Conservation (phyloP, 2,329 filamentous ascomycete species). For the Hymenoscyphus fructigenus region DNA sequence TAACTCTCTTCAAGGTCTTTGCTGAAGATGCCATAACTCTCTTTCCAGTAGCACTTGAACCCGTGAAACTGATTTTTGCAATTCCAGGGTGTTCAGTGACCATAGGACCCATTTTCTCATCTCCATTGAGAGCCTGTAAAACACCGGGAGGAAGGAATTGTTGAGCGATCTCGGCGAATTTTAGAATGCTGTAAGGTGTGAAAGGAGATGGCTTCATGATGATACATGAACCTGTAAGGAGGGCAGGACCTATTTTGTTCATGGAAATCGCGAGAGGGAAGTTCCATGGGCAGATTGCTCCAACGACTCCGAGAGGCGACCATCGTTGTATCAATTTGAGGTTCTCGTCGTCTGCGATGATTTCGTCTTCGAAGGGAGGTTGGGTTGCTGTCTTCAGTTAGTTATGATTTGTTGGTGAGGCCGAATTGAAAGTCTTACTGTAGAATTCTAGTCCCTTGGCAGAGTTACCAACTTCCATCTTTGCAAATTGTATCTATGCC, state of each 20-base stretch:
- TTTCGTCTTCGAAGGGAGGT: conserved; percentile 15
- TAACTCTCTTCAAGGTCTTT: conserved; percentile 47
- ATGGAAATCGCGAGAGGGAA: conserved; percentile 49
- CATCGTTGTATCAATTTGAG: conserved; percentile 44
- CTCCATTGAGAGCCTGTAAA: conserved; percentile 54
- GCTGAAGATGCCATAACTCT: conserved; percentile 50
- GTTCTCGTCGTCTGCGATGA: conserved; percentile 21
- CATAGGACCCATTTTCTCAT: conserved; percentile 52
- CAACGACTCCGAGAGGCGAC: conserved; percentile 49
- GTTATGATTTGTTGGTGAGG: neutral
- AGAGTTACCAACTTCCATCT: conserved; percentile 13
- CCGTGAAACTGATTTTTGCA: conserved; percentile 59
- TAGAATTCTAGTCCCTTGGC: conserved; percentile 15
- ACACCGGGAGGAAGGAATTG: conserved; percentile 55
- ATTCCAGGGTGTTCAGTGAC: conserved; percentile 55
- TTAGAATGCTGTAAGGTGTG: conserved; percentile 53
- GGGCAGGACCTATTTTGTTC: conserved; percentile 50
- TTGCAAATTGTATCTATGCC: conserved; percentile 20
- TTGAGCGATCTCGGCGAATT: conserved; percentile 51
- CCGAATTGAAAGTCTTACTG: conserved; percentile 4
- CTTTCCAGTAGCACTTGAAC: conserved; percentile 51
- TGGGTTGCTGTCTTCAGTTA: conserved; percentile 4
- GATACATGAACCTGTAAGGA: conserved; percentile 53
- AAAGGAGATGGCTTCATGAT: conserved; percentile 60
- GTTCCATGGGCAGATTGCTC: conserved; percentile 62